These are phyloP conservation scores for Rhodomyrtus psidioides DNA, from an alignment of 441 rosid species.

Conservation along the genomic window DNA sequence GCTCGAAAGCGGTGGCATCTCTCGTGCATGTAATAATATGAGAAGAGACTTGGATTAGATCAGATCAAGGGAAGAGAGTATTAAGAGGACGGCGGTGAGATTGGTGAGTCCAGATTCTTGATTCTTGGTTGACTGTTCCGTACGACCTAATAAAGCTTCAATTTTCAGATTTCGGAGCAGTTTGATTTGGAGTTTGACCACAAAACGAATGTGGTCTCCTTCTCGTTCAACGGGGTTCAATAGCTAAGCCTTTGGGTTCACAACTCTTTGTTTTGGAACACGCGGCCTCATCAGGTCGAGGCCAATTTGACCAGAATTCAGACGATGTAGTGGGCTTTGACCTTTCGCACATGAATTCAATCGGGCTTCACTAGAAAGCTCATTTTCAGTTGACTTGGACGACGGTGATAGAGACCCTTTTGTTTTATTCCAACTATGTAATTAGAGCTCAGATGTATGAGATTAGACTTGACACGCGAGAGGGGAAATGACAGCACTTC, in stretches of 20 bases:
- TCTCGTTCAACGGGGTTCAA: not conserved
- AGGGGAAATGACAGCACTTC: not conserved
- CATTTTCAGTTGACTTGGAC: not conserved
- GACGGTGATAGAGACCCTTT: not conserved
- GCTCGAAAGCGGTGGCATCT: not conserved
- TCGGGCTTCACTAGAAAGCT: not conserved
- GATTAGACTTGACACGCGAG: not conserved
- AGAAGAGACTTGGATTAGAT: not conserved
- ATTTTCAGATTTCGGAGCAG: not conserved
- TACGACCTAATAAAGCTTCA: not conserved
- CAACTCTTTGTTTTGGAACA: not conserved
- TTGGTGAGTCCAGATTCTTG: not conserved
- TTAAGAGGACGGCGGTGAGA: not conserved
- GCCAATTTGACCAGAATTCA: not conserved
- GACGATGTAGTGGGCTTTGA: not conserved
- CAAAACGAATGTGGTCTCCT: not conserved
- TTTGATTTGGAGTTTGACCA: not conserved
- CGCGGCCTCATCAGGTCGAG: not conserved
- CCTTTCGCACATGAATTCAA: not conserved
- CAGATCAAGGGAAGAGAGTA: not conserved
- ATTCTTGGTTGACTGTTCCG: not conserved
- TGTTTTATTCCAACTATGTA: not conserved
- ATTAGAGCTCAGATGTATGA: not conserved
- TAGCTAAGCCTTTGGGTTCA: not conserved
- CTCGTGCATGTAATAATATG: not conserved